Base-by-base conservation (phyloP, 2,329 filamentous ascomycete species). In the Malbranchea cinnamomea region DNA sequence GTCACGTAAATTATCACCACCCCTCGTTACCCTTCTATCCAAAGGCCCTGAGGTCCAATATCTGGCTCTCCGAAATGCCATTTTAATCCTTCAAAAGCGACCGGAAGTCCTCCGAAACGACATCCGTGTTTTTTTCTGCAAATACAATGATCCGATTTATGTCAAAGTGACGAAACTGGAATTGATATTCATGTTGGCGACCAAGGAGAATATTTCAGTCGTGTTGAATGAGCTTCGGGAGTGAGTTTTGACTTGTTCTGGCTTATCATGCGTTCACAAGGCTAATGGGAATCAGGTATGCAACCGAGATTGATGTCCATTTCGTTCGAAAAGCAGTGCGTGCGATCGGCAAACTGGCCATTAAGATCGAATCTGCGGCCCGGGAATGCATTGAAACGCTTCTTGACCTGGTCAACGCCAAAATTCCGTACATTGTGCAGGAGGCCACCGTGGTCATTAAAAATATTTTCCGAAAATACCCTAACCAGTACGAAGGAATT, bases 11-110 rank as follows among this genome's bases (percentile, higher is more conserved):
- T 67, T 98, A 7, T 95, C 89, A 5, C 89, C 89, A 9, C 89
- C 89, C 3, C 67, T 98, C 3, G 87, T 98, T 18, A 98, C 89
- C 1, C 66, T 98, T 6, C 68, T 98, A 14, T 89, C 87, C 30
- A 98, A 98, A 57, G 87, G 87, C 0, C 83, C 89, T 1, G 89
- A 98, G 52, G 89, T 98, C n/a, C 89, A 98, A 53, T 98, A 98
- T 49, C 68, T 98, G 5, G 89, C 89, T 0, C 67, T 98, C 11
- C 70, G 89, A 39, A 98, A 98, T 50, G 89, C 89, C 0, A 67
- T 98, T 2, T 65, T 98, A 9, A 98, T 98, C 42, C 63, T 98
- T 30, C 89, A 98, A 53, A 70, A 87, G 44, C 70, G 87, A 33
- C 89, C 89, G 0, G 89, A 95, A 47, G 87, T 98, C 6, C 59